phyloP scores from a whole-genome alignment of 306 rosid species.

The Cucumis hystrix region DNA sequence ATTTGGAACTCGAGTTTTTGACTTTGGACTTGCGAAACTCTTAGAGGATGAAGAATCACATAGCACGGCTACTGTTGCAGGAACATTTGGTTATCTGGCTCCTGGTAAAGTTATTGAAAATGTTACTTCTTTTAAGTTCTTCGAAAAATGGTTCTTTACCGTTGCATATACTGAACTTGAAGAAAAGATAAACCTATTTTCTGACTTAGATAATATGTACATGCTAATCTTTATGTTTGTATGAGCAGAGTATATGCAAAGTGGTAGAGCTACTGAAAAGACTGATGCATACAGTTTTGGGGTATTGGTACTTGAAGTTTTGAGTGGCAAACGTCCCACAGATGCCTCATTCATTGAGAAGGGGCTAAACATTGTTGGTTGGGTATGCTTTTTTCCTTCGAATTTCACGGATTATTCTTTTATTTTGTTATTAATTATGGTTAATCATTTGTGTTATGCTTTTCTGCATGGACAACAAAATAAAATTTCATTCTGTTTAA shows the following conservation, averaged over 20 bases:
- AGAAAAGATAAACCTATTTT: not conserved
- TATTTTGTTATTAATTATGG: not conserved
- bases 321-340: conserved; percentile 94
- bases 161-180: not conserved
- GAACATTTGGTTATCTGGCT: conserved; percentile 98
- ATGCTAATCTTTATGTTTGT: not conserved
- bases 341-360: conserved; percentile 90
- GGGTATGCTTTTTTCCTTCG: conserved; percentile 50
- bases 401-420: not conserved
- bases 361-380: conserved; percentile 96
- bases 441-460: not conserved
- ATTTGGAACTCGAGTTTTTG: conserved; percentile 93
- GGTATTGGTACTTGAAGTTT: conserved; percentile 81
- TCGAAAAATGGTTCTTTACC: not conserved
- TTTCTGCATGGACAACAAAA: not conserved
- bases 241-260: conserved; percentile 92
- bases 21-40: conserved; percentile 96
- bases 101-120: conserved; percentile 50
- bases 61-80: conserved; percentile 92
- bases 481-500: not conserved
- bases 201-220: not conserved
- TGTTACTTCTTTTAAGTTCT: not conserved
- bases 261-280: conserved; percentile 99
- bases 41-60: conserved; percentile 95
- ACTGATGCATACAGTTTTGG: conserved; percentile 94